phyloP scores from a whole-genome alignment of 1,284 basidiomycete species.

The Rhodotorula sp. region DNA sequence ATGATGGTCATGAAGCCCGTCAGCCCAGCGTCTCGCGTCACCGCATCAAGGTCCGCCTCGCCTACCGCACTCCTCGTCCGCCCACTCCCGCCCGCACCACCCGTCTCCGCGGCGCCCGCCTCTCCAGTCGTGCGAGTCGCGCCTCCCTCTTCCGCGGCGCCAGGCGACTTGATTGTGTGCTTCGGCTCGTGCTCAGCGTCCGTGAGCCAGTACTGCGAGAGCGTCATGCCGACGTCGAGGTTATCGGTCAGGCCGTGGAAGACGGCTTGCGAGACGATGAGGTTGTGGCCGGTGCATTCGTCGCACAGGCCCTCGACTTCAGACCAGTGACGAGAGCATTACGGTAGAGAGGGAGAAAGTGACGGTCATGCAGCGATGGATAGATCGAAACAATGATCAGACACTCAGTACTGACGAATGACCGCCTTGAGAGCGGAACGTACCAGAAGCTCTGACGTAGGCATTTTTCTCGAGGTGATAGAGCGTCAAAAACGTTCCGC shows the following conservation, averaged over 20 bases:
- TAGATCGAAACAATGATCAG: not conserved
- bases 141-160: not conserved
- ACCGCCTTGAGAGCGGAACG: not conserved
- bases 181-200: constrained; percentile 6
- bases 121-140: not conserved
- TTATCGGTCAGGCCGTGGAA: constrained; percentile 18
- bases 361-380: not conserved
- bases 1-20: no score
- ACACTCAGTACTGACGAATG: no score
- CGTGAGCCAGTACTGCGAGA: constrained; percentile 27
- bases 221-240: constrained; percentile 25
- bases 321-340: not conserved
- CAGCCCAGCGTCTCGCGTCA: no score
- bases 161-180: not conserved
- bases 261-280: constrained; percentile 1
- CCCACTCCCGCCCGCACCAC: not conserved
- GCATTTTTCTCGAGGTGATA: constrained; percentile 28
- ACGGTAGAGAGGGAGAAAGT: not conserved
- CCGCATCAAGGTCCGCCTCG: no score
- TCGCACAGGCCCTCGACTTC: constrained; percentile 25
- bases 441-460: constrained; percentile 17
- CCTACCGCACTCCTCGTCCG: no score
- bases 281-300: constrained; percentile 16
- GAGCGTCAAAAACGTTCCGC: constrained; percentile 22
- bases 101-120: not conserved